Evolutionary conservation across 768 basidiomycete genomes (phyloP).

Genomic region (Filobasidium wieringae): DNA sequence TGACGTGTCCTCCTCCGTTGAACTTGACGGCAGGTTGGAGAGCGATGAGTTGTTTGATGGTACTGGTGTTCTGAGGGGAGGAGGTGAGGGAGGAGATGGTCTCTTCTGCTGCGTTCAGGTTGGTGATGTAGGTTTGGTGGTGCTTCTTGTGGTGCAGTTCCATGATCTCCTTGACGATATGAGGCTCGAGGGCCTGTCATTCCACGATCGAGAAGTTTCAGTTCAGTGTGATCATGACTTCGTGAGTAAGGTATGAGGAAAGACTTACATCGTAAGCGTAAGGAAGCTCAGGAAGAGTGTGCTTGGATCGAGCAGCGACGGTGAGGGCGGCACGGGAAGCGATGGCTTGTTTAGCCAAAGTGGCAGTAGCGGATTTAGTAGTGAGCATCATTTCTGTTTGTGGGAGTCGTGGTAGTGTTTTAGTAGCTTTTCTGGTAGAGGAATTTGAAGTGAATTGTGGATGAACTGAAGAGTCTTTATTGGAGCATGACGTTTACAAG

Average conservation of each 20-base stretch:
- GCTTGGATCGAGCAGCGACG: constrained; percentile 40
- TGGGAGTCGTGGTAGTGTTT: too few species aligned
- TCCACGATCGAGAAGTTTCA: background rate
- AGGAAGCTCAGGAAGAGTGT: constrained; percentile 64
- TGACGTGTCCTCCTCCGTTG: constrained; percentile 80
- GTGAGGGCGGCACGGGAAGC: background rate
- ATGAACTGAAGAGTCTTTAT: too few species aligned
- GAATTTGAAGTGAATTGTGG: too few species aligned
- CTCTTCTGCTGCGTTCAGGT: constrained; percentile 77
- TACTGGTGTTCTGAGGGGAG: constrained; percentile 38
- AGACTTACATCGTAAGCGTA: constrained; percentile 60
- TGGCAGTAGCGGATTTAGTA: too few species aligned
- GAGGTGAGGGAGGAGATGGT: constrained; percentile 49
- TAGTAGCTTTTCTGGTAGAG: too few species aligned
- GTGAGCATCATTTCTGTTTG: too few species aligned
- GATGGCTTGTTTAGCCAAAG: too few species aligned
- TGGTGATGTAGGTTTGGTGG: constrained; percentile 87
- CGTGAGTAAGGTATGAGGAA: too few species aligned
- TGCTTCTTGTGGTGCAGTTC: constrained; percentile 87
- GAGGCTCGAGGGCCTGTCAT: constrained; percentile 63
- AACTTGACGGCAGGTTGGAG: constrained; percentile 88
- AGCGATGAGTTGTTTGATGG: constrained; percentile 68
- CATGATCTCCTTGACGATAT: constrained; percentile 87
- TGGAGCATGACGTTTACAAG: too few species aligned
- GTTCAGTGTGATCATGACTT: background rate